Conservation (phyloP, 164 flowering plant genomes). For the Vitis rupestris region DNA sequence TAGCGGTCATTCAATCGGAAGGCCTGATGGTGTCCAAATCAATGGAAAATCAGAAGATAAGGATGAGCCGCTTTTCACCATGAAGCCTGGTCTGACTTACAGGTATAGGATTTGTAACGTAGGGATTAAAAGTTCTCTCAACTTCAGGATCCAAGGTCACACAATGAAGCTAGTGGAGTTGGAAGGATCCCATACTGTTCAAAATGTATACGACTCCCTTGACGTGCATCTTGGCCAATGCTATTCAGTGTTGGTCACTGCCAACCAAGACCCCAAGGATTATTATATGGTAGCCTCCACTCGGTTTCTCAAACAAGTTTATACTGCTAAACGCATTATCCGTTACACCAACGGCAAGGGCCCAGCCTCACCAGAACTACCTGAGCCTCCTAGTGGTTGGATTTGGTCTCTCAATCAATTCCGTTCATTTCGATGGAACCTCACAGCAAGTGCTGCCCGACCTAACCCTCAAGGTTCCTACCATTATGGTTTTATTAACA, state of each 20-base stretch:
- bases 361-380: constrained; percentile 38
- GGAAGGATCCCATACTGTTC: constrained; percentile 62
- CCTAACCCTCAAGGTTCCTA: constrained; percentile 78
- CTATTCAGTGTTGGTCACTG: constrained; percentile 39
- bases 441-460: constrained; percentile 66
- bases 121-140: constrained; percentile 46
- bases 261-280: constrained; percentile 46
- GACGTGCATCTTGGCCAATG: constrained; percentile 70
- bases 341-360: constrained; percentile 36
- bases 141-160: constrained; percentile 61
- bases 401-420: constrained; percentile 71
- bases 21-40: constrained; percentile 50
- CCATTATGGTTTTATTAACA: constrained; percentile 64
- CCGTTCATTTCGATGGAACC: constrained; percentile 63
- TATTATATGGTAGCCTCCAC: constrained; percentile 57
- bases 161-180: constrained; percentile 54
- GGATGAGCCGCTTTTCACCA: constrained; percentile 39
- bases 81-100: constrained; percentile 59
- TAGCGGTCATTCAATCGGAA: constrained; percentile 34
- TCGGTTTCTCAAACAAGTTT: constrained; percentile 35
- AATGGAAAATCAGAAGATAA: constrained; percentile 41
- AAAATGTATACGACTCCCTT: constrained; percentile 49
- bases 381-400: constrained; percentile 41
- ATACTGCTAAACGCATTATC: constrained; percentile 34
- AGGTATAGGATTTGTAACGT: constrained; percentile 58